phyloP scores from a whole-genome alignment of 805 yeast genomes.

The Gaillardinia entomophila region DNA sequence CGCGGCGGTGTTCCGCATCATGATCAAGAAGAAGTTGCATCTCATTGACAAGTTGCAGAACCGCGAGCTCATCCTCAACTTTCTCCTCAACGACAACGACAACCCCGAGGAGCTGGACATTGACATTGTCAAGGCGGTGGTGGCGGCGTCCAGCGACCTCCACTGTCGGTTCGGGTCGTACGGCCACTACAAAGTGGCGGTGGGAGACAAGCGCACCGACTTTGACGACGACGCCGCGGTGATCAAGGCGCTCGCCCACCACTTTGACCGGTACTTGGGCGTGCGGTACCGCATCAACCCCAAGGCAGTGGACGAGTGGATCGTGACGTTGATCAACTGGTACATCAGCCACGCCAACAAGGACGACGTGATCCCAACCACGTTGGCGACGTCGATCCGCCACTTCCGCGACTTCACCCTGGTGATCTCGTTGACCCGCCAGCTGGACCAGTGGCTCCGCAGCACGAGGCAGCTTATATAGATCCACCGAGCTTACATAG shows the following conservation, averaged over 20 bases:
- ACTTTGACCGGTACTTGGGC: not conserved
- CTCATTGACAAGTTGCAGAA: conserved; percentile 3
- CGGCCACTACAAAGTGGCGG: not conserved
- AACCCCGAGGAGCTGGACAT: not conserved
- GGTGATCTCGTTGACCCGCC: too few relatives aligned
- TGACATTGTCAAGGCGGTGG: conserved; percentile 5
- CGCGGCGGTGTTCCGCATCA: conserved; percentile 4
- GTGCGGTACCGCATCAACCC: not conserved
- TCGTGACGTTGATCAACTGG: not conserved
- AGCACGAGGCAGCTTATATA: too few relatives aligned
- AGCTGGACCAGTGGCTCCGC: too few relatives aligned
- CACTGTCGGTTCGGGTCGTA: not conserved
- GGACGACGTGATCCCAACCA: too few relatives aligned
- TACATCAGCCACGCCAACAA: not conserved
- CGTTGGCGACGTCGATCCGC: too few relatives aligned
- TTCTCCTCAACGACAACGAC: conserved; percentile 2
- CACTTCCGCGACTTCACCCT: too few relatives aligned
- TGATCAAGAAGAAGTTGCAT: conserved; percentile 7
- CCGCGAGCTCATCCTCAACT: conserved; percentile 1
- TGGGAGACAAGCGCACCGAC: not conserved
- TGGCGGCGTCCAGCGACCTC: conserved; percentile 5
- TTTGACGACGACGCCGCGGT: not conserved
- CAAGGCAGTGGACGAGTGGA: not conserved
- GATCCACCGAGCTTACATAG: too few relatives aligned
- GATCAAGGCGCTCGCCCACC: not conserved